These are phyloP conservation scores for Trifolium repens DNA, from an alignment of 306 rosid species.

Conservation along the genomic window DNA sequence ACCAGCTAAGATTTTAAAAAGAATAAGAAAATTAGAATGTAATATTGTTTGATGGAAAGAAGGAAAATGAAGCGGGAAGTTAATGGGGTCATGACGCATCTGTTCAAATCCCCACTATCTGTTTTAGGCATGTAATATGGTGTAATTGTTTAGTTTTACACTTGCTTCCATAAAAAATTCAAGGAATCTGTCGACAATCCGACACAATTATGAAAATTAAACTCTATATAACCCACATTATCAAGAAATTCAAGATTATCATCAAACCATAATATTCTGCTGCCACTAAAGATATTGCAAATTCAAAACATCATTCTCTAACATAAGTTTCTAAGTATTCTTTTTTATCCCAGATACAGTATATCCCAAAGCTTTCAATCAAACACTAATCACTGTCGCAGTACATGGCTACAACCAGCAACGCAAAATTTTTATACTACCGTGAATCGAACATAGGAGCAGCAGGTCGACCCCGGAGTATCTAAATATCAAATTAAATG, in stretches of 20 bases:
- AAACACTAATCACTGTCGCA: not conserved
- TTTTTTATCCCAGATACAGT: not conserved
- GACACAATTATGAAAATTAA: slow-evolving; percentile 4
- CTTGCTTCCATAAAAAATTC: slow-evolving; percentile 5
- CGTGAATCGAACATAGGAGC: not conserved
- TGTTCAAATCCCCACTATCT: not conserved
- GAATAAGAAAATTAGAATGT: slow-evolving; percentile 17
- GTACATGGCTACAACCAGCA: not conserved
- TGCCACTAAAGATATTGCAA: slow-evolving; percentile 1
- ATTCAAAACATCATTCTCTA: not conserved
- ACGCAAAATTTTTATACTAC: not conserved
- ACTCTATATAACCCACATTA: not conserved
- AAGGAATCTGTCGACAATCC: slow-evolving; percentile 3
- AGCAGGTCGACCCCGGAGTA: not conserved
- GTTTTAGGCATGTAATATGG: not conserved
- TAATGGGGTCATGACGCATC: not conserved
- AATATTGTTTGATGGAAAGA: slow-evolving; percentile 11
- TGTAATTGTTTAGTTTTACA: not conserved
- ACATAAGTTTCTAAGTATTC: not conserved
- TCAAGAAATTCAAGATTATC: slow-evolving; percentile 17
- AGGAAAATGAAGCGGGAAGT: slow-evolving; percentile 17
- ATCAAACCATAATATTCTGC: not conserved
- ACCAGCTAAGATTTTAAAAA: not conserved
- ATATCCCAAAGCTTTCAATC: not conserved
- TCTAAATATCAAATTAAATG: not conserved